These are phyloP conservation scores for Penicillium crystallinum DNA, from an alignment of 495 filamentous ascomycete genomes.

Conservation along the genomic window DNA sequence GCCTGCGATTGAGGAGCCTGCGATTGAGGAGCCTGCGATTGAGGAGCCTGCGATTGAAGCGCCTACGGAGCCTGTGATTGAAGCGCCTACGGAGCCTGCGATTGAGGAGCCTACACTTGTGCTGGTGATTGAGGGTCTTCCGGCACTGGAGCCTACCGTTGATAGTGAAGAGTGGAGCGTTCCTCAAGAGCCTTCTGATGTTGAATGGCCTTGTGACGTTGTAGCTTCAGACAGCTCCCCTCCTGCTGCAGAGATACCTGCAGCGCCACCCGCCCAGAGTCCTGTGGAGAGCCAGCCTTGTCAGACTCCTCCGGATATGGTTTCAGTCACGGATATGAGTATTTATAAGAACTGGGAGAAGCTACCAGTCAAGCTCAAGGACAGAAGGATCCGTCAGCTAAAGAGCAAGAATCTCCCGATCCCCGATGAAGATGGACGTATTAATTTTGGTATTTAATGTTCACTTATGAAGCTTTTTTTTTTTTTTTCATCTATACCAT, in stretches of 20 bases:
- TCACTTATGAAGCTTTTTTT: not conserved
- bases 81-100: too few species aligned
- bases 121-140: too few species aligned
- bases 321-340: not conserved
- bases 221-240: not conserved
- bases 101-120: too few species aligned
- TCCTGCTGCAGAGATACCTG: not conserved
- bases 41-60: too few species aligned
- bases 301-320: not conserved
- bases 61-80: too few species aligned
- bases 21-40: too few species aligned
- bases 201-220: not conserved
- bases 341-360: not conserved
- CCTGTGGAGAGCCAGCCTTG: not conserved
- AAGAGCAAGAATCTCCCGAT: not conserved
- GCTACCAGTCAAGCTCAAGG: not conserved
- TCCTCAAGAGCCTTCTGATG: too few species aligned
- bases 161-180: too few species aligned
- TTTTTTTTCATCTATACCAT: not conserved
- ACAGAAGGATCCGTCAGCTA: not conserved
- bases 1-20: too few species aligned
- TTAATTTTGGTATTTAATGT: too few species aligned
- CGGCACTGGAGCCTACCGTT: too few species aligned
- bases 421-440: not conserved
- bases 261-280: not conserved